Evolutionary conservation across 768 basidiomycete species (phyloP).

Genomic region (Inosperma sp.): DNA sequence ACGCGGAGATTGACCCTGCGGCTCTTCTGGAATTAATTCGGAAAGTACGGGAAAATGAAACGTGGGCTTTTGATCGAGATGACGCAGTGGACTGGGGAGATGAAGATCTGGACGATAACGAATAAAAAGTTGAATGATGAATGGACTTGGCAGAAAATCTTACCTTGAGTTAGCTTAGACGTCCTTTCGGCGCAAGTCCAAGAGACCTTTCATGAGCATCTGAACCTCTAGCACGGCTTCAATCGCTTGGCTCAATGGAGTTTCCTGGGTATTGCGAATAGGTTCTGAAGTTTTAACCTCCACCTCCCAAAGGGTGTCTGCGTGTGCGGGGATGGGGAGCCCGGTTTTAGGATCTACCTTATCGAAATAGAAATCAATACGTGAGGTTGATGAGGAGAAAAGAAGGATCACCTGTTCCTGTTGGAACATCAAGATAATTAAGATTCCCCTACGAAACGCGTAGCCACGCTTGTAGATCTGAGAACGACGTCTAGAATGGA

Average conservation of each 20-base stretch:
- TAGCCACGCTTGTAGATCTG: slow-evolving; percentile 83
- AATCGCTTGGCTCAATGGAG: slow-evolving; percentile 63
- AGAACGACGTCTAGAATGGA: slow-evolving; percentile 46
- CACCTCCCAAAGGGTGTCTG: slow-evolving; percentile 82
- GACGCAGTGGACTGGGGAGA: slow-evolving; percentile 52
- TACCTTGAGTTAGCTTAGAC: slow-evolving; percentile 32
- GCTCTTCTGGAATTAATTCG: slow-evolving; percentile 40
- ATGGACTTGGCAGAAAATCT: slow-evolving; percentile 10
- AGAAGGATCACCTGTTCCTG: slow-evolving; percentile 61
- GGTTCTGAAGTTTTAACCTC: slow-evolving; percentile 82
- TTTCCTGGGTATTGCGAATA: slow-evolving; percentile 72
- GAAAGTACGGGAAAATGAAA: slow-evolving; percentile 28
- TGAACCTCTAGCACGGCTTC: slow-evolving; percentile 80
- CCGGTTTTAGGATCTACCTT: slow-evolving; percentile 75
- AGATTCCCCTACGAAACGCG: slow-evolving; percentile 61
- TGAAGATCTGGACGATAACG: slow-evolving; percentile 39
- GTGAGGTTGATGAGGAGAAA: slow-evolving; percentile 1
- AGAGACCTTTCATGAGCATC: slow-evolving; percentile 75
- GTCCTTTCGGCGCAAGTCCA: slow-evolving; percentile 74
- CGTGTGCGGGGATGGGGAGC: slow-evolving; percentile 70
- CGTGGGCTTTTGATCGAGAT: slow-evolving; percentile 27
- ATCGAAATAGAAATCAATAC: slow-evolving; percentile 5
- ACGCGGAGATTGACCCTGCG: slow-evolving; percentile 37
- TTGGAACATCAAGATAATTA: slow-evolving; percentile 80
- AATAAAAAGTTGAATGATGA: not conserved